Evolutionary conservation across 495 filamentous ascomycete species (phyloP), one percentile per base, ranked within the genome.

Genomic region (Hypomontagnella submonticulosa): DNA sequence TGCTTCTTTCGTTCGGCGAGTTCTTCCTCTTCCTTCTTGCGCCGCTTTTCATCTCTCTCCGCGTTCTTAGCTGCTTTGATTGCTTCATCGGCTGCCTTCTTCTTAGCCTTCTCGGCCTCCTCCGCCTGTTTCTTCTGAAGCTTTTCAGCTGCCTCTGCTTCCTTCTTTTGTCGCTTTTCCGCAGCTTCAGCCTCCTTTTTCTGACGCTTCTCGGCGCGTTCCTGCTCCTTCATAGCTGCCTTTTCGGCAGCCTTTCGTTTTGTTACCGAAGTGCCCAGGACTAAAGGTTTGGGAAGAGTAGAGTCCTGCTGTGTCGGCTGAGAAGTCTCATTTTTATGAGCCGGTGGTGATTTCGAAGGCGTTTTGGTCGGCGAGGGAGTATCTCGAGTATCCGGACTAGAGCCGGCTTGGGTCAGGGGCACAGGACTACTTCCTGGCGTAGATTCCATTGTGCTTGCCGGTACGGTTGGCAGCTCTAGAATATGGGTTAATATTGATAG

Each of bases 21-120:
- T 11, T 72, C 69, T 69, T 85, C 85, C 75, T 90, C 81, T 51
- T 85, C 78, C 40, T 85, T 80, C 63, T 83, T 82, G 36, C 73
- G 57, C 57, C 53, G 66, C 65, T 73, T 72, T 41, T 71, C 66
- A 57, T 71, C 76, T 34, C 76, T 73, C 56, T 74, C 67, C 51
- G 80, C 70, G 67, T 71, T 33, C 71, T 75, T 61, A 57, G 77
- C 71, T 36, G 62, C 75, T 41, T 78, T 77, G 34, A 73, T 73
- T 37, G 77, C 80, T 27, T 81, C 80, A 54, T 77, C 60, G 12
- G 60, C 63, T 19, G 56, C 81, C 50, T 86, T 85, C 52, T 81
- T 87, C 51, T 87, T 83, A 57, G 78, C 73, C 57, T 75, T 74
- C 66, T 83, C 85, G 1, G 76, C 77, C 8, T 70, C 67, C 44